Percentiles rank a stretch among this genome's conserved stretches.
Conservation (phyloP, 306 rosid species). For the Hippophae tibetana region DNA sequence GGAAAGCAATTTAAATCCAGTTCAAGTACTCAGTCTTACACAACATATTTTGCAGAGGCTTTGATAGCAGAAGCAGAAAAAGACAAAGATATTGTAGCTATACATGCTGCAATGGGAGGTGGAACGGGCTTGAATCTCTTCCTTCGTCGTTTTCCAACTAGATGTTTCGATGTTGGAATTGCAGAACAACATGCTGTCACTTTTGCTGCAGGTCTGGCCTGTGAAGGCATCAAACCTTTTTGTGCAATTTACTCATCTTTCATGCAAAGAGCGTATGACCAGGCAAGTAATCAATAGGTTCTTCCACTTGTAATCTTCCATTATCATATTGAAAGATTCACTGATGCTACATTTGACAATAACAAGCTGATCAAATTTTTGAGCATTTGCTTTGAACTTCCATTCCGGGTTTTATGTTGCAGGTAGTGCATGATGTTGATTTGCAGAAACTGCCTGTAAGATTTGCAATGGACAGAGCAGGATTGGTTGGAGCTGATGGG, state of each 20-base stretch:
- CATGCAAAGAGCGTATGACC: slow-evolving; percentile 95
- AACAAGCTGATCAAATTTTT: too few species aligned
- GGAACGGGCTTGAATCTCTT: slow-evolving; percentile 98
- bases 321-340: too few species aligned
- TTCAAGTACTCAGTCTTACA: slow-evolving; percentile 67
- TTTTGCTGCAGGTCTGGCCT: slow-evolving; percentile 91
- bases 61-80: slow-evolving; percentile 89
- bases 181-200: slow-evolving; percentile 99
- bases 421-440: slow-evolving; percentile 98
- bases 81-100: slow-evolving; percentile 71
- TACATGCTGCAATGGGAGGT: slow-evolving; percentile 99
- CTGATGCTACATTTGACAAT: too few species aligned
- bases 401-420: not conserved
- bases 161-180: slow-evolving; percentile 96
- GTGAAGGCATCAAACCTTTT: slow-evolving; percentile 90
- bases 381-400: too few species aligned
- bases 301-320: slow-evolving; percentile 6
- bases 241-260: slow-evolving; percentile 93
- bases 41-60: slow-evolving; percentile 95
- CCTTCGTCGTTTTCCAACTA: slow-evolving; percentile 76
- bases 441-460: slow-evolving; percentile 87
- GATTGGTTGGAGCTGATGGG: slow-evolving; percentile 96
- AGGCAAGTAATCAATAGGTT: slow-evolving; percentile 36
- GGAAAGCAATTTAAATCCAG: slow-evolving; percentile 80
- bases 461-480: slow-evolving; percentile 98